Conservation (phyloP, 2,329 filamentous ascomycete species). For the Colletotrichum graminicola region DNA sequence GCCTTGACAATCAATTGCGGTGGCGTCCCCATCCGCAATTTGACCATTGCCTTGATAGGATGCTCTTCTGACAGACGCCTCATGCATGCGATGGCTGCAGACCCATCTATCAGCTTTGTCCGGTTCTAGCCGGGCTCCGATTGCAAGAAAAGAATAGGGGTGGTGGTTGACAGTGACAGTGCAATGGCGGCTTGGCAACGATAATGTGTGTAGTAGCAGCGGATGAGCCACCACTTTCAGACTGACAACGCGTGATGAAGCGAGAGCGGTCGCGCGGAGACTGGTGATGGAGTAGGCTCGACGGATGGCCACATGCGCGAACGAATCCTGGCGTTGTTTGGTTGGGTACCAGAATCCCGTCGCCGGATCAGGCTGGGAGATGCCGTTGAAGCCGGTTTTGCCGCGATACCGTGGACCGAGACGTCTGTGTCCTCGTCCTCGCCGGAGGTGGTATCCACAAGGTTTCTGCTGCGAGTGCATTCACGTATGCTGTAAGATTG, state of each 20-base stretch:
- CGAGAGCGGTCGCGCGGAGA: neutral
- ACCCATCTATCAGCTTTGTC: neutral
- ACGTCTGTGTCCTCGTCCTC: slow-evolving; percentile 1
- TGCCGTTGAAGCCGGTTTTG: slow-evolving; percentile 9
- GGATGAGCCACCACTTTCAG: neutral
- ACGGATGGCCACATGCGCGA: neutral
- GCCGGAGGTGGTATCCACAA: too few relatives aligned
- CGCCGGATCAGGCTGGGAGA: neutral
- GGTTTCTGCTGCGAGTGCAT: neutral
- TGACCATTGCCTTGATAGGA: neutral
- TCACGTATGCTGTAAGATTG: slow-evolving; percentile 10
- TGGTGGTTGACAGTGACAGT: slow-evolving; percentile 17
- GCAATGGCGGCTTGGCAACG: slow-evolving; percentile 31
- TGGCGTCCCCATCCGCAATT: slow-evolving; percentile 18
- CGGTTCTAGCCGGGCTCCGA: neutral
- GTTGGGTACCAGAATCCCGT: neutral
- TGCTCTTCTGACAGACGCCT: slow-evolving; percentile 13
- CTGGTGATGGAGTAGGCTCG: neutral
- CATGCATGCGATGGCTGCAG: neutral
- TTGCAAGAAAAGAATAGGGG: neutral
- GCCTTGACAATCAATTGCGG: slow-evolving; percentile 21
- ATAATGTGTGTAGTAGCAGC: neutral
- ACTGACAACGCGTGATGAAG: neutral
- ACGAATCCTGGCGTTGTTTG: neutral
- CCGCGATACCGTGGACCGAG: neutral